Evolutionary conservation across 495 filamentous ascomycete species (phyloP).

Genomic region (Annulohypoxylon bovei): DNA sequence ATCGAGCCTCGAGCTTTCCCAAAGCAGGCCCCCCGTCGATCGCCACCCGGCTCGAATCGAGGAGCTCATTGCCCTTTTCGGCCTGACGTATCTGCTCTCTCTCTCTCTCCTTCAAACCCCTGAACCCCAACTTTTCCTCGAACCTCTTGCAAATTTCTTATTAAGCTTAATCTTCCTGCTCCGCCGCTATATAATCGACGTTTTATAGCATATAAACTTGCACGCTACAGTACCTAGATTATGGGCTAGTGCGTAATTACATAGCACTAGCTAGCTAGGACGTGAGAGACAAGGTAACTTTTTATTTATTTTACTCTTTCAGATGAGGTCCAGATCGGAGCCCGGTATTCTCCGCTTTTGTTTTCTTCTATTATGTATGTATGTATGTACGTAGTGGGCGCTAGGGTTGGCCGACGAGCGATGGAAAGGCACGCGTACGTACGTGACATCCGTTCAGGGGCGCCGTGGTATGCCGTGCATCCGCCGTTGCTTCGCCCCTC

Average conservation of each 20-base stretch:
- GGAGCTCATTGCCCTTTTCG: conserved; percentile 24
- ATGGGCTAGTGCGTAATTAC: no score
- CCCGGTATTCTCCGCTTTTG: neutral
- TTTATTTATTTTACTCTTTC: neutral
- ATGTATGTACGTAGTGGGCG: no score
- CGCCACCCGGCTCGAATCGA: conserved; percentile 10
- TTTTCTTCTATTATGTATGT: no score
- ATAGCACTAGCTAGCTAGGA: no score
- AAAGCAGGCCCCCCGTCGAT: conserved; percentile 13
- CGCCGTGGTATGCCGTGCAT: conserved; percentile 9
- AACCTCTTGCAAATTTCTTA: neutral
- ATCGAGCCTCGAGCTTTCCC: conserved; percentile 18
- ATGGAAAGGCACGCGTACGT: neutral
- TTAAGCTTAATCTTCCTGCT: neutral
- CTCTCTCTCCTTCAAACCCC: neutral
- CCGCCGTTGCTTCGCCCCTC: conserved; percentile 4
- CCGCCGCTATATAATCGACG: neutral
- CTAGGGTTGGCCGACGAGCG: neutral
- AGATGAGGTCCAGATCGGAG: neutral
- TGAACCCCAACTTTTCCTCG: conserved; percentile 1
- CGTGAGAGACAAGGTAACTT: neutral
- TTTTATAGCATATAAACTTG: no score
- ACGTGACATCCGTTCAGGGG: conserved; percentile 14
- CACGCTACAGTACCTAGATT: no score
- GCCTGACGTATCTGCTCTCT: conserved; percentile 12